A percentile compares a stretch with the other conserved stretches of the same genome.
These are phyloP conservation scores for Byssothecium circinans DNA, from an alignment of 2,329 filamentous ascomycete genomes.

Conservation along the genomic window DNA sequence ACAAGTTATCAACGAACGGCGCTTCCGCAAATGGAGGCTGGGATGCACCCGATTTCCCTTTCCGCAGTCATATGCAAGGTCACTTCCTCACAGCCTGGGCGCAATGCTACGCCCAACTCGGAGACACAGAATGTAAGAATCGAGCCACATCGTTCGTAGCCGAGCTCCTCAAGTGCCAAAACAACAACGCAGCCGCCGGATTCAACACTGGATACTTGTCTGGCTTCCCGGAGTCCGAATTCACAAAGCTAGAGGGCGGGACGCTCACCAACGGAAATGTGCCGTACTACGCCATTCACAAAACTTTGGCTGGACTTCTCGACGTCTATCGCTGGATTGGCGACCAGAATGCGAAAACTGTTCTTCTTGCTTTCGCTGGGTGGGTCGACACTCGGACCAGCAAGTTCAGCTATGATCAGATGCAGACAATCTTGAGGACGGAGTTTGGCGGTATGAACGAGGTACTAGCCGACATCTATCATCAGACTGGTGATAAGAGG, in stretches of 20 bases:
- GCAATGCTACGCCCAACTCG: slow-evolving; percentile 51
- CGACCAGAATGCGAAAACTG: slow-evolving; percentile 47
- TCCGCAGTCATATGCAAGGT: slow-evolving; percentile 55
- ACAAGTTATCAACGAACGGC: slow-evolving; percentile 51
- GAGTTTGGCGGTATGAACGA: slow-evolving; percentile 61
- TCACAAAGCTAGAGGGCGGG: slow-evolving; percentile 48
- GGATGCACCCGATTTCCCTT: slow-evolving; percentile 59
- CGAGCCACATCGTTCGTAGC: slow-evolving; percentile 52
- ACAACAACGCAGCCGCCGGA: slow-evolving; percentile 51
- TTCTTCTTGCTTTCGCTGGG: slow-evolving; percentile 48
- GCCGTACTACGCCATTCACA: slow-evolving; percentile 59
- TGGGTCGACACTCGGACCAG: slow-evolving; percentile 55
- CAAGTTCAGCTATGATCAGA: slow-evolving; percentile 47
- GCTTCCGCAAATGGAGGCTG: slow-evolving; percentile 54
- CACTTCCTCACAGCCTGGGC: slow-evolving; percentile 57
- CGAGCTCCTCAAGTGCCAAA: slow-evolving; percentile 55
- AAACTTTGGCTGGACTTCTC: slow-evolving; percentile 55
- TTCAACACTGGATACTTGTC: slow-evolving; percentile 54
- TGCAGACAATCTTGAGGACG: slow-evolving; percentile 54
- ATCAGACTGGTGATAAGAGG: slow-evolving; percentile 48
- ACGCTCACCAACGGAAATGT: slow-evolving; percentile 55
- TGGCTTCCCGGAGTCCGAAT: slow-evolving; percentile 57
- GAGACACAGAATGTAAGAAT: slow-evolving; percentile 49
- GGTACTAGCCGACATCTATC: slow-evolving; percentile 53
- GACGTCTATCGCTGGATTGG: slow-evolving; percentile 54